These are phyloP conservation scores for Exophiala viscosa DNA, from an alignment of 2,329 filamentous ascomycete species.

Conservation along the genomic window DNA sequence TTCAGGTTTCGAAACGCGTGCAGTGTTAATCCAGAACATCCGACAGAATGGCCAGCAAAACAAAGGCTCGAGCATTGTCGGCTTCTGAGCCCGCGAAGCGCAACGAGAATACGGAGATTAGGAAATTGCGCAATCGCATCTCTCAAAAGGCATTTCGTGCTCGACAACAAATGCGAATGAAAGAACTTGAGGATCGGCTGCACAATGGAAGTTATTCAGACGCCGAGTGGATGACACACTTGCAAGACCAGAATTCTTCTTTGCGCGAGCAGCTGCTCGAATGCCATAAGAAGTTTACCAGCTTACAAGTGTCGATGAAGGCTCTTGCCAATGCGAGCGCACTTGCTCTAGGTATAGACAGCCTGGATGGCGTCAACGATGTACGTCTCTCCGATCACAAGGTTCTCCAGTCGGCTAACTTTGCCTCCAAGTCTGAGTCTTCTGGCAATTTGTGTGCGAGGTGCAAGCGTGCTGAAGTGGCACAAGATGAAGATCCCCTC, in stretches of 20 bases:
- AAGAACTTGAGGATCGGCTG: constrained; percentile 15
- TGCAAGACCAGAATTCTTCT: constrained; percentile 8
- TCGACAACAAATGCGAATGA: constrained; percentile 14
- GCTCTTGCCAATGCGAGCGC: constrained; percentile 7
- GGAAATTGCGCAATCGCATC: constrained; percentile 16
- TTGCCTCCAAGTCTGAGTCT: too few relatives aligned
- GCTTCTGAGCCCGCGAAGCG: background rate
- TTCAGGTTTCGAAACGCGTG: too few relatives aligned
- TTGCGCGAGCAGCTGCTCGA: constrained; percentile 7
- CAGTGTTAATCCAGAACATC: too few relatives aligned
- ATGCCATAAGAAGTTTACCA: constrained; percentile 14
- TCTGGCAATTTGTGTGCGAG: too few relatives aligned
- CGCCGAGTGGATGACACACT: constrained; percentile 5
- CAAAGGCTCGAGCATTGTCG: too few relatives aligned
- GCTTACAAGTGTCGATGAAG: constrained; percentile 13
- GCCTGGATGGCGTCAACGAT: background rate
- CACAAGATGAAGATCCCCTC: too few relatives aligned
- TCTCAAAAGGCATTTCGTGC: constrained; percentile 17
- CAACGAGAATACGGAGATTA: too few relatives aligned
- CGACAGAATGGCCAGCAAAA: too few relatives aligned
- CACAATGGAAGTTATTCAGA: constrained; percentile 2
- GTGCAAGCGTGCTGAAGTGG: too few relatives aligned
- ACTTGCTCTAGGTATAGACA: constrained; percentile 9
- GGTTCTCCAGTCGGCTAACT: background rate
- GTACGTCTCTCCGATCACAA: constrained; percentile 2